Percentiles rank a stretch among this genome's conserved stretches.
Conservation (phyloP, 441 rosid species). For the Adansonia madagascariensis region DNA sequence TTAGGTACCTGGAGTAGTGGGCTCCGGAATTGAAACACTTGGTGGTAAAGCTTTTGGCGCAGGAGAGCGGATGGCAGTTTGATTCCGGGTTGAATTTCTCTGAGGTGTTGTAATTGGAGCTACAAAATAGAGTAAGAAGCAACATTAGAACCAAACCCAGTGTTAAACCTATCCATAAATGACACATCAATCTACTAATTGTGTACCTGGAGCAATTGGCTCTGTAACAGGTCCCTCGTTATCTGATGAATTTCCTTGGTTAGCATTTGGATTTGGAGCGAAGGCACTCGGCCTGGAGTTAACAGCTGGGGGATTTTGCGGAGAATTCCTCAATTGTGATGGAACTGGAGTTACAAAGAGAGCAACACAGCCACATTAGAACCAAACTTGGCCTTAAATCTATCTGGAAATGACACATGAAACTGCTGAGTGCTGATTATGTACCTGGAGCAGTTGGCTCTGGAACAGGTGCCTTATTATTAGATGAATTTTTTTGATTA, state of each 20-base stretch:
- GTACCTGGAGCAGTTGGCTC: constrained; percentile 45
- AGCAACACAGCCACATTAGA: constrained; percentile 22
- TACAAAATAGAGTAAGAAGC: constrained; percentile 26
- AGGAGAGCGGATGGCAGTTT: constrained; percentile 32
- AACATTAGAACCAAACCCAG: background rate
- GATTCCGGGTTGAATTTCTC: constrained; percentile 31
- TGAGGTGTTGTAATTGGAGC: constrained; percentile 23
- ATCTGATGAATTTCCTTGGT: constrained; percentile 31
- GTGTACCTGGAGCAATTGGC: constrained; percentile 44
- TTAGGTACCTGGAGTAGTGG: constrained; percentile 19
- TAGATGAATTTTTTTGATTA: constrained; percentile 32
- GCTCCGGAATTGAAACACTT: constrained; percentile 23
- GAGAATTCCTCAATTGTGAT: constrained; percentile 43
- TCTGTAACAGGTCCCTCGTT: constrained; percentile 30
- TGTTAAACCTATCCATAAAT: background rate
- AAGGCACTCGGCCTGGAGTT: constrained; percentile 32
- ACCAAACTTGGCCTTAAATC: background rate
- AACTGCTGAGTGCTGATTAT: constrained; percentile 24
- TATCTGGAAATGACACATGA: background rate
- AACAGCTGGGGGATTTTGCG: constrained; percentile 33
- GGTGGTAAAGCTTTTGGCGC: constrained; percentile 29
- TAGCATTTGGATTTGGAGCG: constrained; percentile 19
- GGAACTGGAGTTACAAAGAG: constrained; percentile 39
- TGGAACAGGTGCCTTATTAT: constrained; percentile 29
- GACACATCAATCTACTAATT: background rate